These are phyloP conservation scores for Chlorella vulgaris DNA, from an alignment of 139 green algal genomes.

Conservation along the genomic window DNA sequence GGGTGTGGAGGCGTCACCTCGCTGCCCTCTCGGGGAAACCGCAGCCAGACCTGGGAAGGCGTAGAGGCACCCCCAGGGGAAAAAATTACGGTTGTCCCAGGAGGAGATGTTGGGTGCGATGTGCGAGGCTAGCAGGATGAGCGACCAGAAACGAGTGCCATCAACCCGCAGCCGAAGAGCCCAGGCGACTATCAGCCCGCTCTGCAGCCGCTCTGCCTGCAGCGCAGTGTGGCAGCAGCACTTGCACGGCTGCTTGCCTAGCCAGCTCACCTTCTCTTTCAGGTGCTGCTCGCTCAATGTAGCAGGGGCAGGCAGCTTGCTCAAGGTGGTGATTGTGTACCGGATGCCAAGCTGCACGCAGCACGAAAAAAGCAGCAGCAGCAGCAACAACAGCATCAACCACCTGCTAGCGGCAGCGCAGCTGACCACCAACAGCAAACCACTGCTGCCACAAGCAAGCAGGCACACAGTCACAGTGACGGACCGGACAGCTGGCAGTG, in stretches of 20 bases:
- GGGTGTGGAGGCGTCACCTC: slow-evolving; percentile 51
- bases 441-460: too few relatives aligned
- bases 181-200: too few relatives aligned
- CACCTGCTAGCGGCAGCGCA: too few relatives aligned
- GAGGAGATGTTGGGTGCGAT: too few relatives aligned
- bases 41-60: slow-evolving; percentile 52
- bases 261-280: slow-evolving; percentile 32
- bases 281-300: slow-evolving; percentile 29
- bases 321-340: slow-evolving; percentile 43
- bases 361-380: background rate
- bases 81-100: background rate
- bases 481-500: too few relatives aligned
- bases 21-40: slow-evolving; percentile 53
- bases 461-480: too few relatives aligned
- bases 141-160: too few relatives aligned
- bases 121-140: too few relatives aligned
- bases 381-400: too few relatives aligned
- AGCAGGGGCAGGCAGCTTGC: slow-evolving; percentile 48
- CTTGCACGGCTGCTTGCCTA: background rate
- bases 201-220: background rate
- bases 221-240: too few relatives aligned
- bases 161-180: too few relatives aligned
- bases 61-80: background rate
- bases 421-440: too few relatives aligned
- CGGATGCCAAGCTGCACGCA: slow-evolving; percentile 86